Conservation (phyloP, 1,284 basidiomycete genomes). For the Puccinia brachypodii region DNA sequence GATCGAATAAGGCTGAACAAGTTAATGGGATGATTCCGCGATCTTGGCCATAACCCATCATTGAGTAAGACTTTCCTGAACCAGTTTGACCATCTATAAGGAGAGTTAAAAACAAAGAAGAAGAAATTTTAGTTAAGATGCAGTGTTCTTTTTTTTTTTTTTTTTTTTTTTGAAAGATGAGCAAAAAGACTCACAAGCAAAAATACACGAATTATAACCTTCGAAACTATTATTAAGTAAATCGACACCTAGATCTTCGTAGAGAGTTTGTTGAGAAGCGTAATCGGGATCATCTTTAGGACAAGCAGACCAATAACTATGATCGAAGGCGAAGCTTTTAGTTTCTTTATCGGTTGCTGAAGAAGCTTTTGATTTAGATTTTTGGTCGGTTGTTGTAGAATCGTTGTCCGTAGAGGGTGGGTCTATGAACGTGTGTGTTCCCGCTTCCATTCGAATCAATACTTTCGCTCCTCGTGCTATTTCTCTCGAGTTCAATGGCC, state of each 20-base stretch:
- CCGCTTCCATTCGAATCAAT: conserved; percentile 88
- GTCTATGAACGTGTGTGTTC: conserved; percentile 77
- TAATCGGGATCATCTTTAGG: conserved; percentile 80
- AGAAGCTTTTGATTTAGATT: conserved; percentile 19
- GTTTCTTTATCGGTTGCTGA: conserved; percentile 31
- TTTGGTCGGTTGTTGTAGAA: neutral
- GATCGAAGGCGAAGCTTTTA: conserved; percentile 48
- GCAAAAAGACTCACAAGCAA: conserved; percentile 73
- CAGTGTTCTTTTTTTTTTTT: neutral
- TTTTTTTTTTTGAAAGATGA: neutral
- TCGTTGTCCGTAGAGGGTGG: conserved; percentile 63
- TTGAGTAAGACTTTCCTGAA: conserved; percentile 88
- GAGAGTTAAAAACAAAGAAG: neutral
- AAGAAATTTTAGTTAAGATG: neutral
- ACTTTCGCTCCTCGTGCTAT: conserved; percentile 80
- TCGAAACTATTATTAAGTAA: conserved; percentile 90
- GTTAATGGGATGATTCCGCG: conserved; percentile 97
- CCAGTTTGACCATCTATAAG: conserved; percentile 89
- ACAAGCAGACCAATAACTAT: conserved; percentile 71
- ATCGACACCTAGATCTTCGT: conserved; percentile 91
- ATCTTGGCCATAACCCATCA: conserved; percentile 98
- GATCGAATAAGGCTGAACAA: conserved; percentile 84
- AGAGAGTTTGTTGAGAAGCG: conserved; percentile 88
- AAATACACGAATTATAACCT: conserved; percentile 96
- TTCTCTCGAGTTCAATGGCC: conserved; percentile 90